A percentile compares a stretch with the other conserved stretches of the same genome.
Conservation (phyloP, 257 asterid species). For the Solanum ahanhuiri region DNA sequence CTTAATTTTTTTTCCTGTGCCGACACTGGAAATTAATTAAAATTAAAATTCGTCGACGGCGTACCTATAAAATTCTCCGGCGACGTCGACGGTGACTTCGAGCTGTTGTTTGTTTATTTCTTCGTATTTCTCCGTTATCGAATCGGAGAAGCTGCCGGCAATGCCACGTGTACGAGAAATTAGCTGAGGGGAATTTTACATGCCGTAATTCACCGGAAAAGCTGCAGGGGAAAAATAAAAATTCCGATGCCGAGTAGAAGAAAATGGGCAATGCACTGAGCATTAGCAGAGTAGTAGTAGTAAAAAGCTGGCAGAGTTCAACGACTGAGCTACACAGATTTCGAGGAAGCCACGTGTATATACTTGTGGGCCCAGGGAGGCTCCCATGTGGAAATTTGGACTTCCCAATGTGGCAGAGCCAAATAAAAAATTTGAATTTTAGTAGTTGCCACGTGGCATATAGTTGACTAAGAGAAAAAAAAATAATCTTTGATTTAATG, state of each 20-base stretch:
- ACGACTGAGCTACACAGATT: background rate
- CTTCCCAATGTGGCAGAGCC: background rate
- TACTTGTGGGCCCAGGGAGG: background rate
- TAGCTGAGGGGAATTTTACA: background rate
- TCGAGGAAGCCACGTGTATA: background rate
- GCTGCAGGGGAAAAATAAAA: background rate
- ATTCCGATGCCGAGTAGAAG: background rate
- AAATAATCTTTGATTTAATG: too few relatives aligned
- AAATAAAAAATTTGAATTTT: background rate
- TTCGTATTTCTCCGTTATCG: background rate
- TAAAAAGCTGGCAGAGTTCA: background rate
- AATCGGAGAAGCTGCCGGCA: background rate
- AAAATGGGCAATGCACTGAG: background rate
- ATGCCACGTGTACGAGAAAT: background rate
- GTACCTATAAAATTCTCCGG: background rate
- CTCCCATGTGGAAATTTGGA: background rate
- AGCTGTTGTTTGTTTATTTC: background rate
- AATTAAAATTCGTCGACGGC: background rate
- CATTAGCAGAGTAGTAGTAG: background rate
- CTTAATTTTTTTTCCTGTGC: background rate
- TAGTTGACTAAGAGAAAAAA: background rate
- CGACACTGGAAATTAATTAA: background rate
- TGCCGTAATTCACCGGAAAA: background rate
- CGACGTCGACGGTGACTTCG: background rate
- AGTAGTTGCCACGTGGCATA: background rate